Evolutionary conservation across 139 green algal genomes (phyloP), one percentile per base, ranked within the genome.

Genomic region (Tetradesmus lagerheimii): DNA sequence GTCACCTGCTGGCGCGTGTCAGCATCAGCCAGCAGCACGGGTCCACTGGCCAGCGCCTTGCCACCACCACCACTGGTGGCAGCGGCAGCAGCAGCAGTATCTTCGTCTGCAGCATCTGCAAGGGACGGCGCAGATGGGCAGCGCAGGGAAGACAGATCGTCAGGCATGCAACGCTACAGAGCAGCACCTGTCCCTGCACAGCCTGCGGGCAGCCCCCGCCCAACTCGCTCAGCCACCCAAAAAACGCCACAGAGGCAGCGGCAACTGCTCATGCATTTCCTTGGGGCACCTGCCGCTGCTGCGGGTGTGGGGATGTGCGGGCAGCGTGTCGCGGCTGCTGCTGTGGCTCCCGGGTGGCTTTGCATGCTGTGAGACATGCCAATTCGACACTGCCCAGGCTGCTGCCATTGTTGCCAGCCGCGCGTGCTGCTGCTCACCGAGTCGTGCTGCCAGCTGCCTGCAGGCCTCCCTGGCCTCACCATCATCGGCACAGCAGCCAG

Each of bases 1-100:
- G 92, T 92, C 71, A 95, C 89, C 57, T 94, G 86, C 27, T 85
- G 71, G 27, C 89, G 89, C 34, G n/a, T 82, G 81, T 94, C 93
- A 0, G 91, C 93, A n/a, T 83, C 88, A 29, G 91, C 79, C 45
- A 94, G 74, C 57, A 93, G 88, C 71, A 95, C 88, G 0, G 92
- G 92, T 4, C 93, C 93, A 25, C 67, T 89, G 31, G 80, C 83
- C 64, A 95, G 88, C 8, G 91, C 92, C 41, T 71, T 83, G 64
- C 45, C 23, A 11, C 43, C 31, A 25, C 0, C 84, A n/a, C 16
- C 27, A 37, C 71, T 14, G 45, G 50, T 6, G 16, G 57, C 79
- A 84, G 41, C 79, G 67, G 79, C 23, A 43, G 79, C 79, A 83
- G 76, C 35, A 34, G 77, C 77, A 67, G 79, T 34, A 11, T 23